Conservation (phyloP, 345 rosid genomes). For the Cardamine chenopodiifolia region DNA sequence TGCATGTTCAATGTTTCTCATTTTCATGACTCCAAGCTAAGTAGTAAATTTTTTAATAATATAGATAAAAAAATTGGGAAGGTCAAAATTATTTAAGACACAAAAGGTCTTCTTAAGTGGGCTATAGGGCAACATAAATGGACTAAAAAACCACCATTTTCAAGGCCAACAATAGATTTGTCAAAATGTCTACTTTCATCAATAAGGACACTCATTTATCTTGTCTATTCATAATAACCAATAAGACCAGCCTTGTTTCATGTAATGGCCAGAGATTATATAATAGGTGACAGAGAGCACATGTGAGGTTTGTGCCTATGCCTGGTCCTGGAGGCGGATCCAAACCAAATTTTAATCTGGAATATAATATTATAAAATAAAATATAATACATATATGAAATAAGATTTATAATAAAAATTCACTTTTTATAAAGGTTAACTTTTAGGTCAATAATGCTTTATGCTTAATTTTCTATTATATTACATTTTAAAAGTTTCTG, state of each 20-base stretch:
- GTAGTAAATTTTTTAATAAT: background rate
- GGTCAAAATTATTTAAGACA: constrained; percentile 22
- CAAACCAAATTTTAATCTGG: too few relatives aligned
- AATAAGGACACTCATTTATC: constrained; percentile 39
- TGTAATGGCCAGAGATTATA: constrained; percentile 41
- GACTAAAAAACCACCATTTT: constrained; percentile 33
- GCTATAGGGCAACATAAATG: constrained; percentile 19
- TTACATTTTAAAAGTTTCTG: too few relatives aligned
- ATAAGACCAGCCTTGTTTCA: constrained; percentile 32
- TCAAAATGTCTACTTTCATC: constrained; percentile 33
- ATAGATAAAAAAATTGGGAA: constrained; percentile 8
- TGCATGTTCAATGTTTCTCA: constrained; percentile 38
- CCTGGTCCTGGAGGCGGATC: too few relatives aligned
- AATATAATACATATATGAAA: too few relatives aligned
- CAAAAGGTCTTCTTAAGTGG: constrained; percentile 29
- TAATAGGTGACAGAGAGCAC: constrained; percentile 29
- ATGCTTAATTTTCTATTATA: too few relatives aligned
- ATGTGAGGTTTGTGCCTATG: constrained; percentile 38
- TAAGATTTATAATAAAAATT: too few relatives aligned
- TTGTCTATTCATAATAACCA: constrained; percentile 34
- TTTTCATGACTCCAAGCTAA: constrained; percentile 27
- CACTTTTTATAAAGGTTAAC: too few relatives aligned
- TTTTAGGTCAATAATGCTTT: too few relatives aligned
- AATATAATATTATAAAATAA: too few relatives aligned
- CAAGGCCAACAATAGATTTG: constrained; percentile 34